Percentiles rank a stretch among this genome's conserved stretches.
phyloP scores from a whole-genome alignment of 306 rosid genomes.

The Adenanthera pavonina region DNA sequence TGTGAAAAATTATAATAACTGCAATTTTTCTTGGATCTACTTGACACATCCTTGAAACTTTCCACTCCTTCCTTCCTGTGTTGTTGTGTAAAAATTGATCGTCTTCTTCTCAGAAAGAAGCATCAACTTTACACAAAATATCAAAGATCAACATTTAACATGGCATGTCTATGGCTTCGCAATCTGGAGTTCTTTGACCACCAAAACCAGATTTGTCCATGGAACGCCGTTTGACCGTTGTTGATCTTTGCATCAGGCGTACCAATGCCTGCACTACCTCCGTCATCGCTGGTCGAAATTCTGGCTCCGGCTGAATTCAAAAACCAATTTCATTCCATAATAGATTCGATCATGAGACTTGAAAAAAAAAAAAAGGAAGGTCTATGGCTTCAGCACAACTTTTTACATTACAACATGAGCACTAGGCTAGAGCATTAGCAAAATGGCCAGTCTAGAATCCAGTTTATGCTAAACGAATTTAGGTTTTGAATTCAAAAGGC shows the following conservation, averaged over 20 bases:
- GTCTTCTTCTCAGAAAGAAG: slow-evolving; percentile 36
- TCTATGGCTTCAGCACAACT: too few species aligned
- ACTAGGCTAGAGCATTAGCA: too few species aligned
- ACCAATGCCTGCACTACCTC: slow-evolving; percentile 98
- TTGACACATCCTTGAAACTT: slow-evolving; percentile 33
- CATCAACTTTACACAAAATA: slow-evolving; percentile 52
- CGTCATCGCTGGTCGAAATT: slow-evolving; percentile 98
- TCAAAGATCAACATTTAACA: slow-evolving; percentile 48
- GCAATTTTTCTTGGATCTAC: slow-evolving; percentile 45
- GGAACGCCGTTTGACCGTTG: slow-evolving; percentile 79
- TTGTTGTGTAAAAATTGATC: slow-evolving; percentile 26
- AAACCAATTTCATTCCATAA: neutral
- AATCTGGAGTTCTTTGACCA: slow-evolving; percentile 76
- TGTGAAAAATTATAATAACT: slow-evolving; percentile 40
- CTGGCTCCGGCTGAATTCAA: slow-evolving; percentile 76
- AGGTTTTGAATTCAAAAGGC: slow-evolving; percentile 1
- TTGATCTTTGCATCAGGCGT: slow-evolving; percentile 85
- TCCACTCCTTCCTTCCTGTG: slow-evolving; percentile 30
- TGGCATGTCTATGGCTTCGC: slow-evolving; percentile 71
- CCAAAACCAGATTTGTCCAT: slow-evolving; percentile 78
- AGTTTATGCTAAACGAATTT: neutral
- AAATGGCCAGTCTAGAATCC: neutral
- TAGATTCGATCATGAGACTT: too few species aligned
- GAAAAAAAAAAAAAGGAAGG: too few species aligned
- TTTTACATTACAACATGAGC: too few species aligned